phyloP scores from a whole-genome alignment of 192 early-diverging fungal genomes.

The Obelidium mucronatum region DNA sequence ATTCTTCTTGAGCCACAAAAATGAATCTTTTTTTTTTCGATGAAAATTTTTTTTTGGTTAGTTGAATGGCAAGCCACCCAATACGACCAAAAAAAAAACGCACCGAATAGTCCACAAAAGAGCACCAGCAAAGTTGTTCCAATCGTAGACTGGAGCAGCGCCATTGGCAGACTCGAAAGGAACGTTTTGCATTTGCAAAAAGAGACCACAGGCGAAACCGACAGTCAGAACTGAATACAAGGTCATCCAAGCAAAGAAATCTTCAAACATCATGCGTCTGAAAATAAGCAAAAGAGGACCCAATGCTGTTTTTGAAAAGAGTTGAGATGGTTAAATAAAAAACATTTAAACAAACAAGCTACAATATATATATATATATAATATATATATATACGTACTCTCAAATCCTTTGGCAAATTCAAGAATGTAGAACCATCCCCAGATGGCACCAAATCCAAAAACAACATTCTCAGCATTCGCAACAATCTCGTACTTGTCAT shows the following conservation, averaged over 20 bases:
- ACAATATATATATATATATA: not conserved
- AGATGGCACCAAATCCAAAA: conserved; percentile 19
- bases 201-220: conserved; percentile 32
- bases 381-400: too few species aligned
- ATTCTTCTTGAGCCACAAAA: conserved; percentile 32
- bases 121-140: conserved; percentile 20
- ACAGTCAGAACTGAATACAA: conserved; percentile 11
- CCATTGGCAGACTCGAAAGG: conserved; percentile 1
- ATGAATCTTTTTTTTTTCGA: too few species aligned
- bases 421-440: conserved; percentile 27
- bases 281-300: conserved; percentile 38
- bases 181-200: conserved; percentile 36
- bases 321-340: not conserved
- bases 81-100: conserved; percentile 27
- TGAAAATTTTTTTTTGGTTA: not conserved
- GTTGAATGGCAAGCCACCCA: conserved; percentile 30
- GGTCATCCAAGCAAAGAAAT: conserved; percentile 18
- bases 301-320: too few species aligned
- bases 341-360: not conserved
- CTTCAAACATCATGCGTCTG: conserved; percentile 28
- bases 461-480: conserved; percentile 19
- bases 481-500: not conserved
- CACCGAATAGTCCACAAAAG: conserved; percentile 28
- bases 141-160: conserved; percentile 6
- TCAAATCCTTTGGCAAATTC: conserved; percentile 31